Conservation (phyloP, 2,329 filamentous ascomycete species). For the Aspergillus sp. region DNA sequence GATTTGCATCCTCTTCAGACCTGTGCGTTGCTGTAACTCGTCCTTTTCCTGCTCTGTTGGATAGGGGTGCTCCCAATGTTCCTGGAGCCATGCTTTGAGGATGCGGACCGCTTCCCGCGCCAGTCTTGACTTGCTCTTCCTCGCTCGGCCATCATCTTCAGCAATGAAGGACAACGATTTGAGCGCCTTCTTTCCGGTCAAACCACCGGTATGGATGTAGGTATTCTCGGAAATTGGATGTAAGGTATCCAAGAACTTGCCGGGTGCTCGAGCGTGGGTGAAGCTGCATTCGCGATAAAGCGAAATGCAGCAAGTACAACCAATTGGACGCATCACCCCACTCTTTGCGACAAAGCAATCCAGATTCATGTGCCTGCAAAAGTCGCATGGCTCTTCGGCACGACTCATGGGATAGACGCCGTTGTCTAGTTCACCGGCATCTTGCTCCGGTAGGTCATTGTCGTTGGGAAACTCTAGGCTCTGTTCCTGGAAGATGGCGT, state of each 20-base stretch:
- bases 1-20: slow-evolving; percentile 80
- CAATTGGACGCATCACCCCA: slow-evolving; percentile 44
- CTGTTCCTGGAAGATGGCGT: slow-evolving; percentile 47
- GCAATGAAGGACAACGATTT: slow-evolving; percentile 44
- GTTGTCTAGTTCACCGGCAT: slow-evolving; percentile 25
- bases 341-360: slow-evolving; percentile 50
- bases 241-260: slow-evolving; percentile 47
- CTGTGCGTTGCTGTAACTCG: slow-evolving; percentile 73
- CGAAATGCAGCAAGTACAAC: slow-evolving; percentile 52
- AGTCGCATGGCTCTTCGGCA: slow-evolving; percentile 49
- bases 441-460: slow-evolving; percentile 28
- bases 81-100: slow-evolving; percentile 80
- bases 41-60: slow-evolving; percentile 87
- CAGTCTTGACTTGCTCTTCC: slow-evolving; percentile 74
- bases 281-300: slow-evolving; percentile 52
- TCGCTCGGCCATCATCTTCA: slow-evolving; percentile 45
- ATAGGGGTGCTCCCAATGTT: slow-evolving; percentile 80
- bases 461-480: slow-evolving; percentile 43
- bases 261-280: slow-evolving; percentile 44
- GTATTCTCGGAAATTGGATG: slow-evolving; percentile 48
- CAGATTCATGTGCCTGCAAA: slow-evolving; percentile 49
- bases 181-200: slow-evolving; percentile 44
- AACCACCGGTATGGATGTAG: slow-evolving; percentile 39
- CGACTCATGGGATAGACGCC: slow-evolving; percentile 48
- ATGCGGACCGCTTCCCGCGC: slow-evolving; percentile 77